Evolutionary conservation across 805 yeast genomes (phyloP), one percentile per base, ranked within the genome.

Genomic region (Saturnispora mendoncae): DNA sequence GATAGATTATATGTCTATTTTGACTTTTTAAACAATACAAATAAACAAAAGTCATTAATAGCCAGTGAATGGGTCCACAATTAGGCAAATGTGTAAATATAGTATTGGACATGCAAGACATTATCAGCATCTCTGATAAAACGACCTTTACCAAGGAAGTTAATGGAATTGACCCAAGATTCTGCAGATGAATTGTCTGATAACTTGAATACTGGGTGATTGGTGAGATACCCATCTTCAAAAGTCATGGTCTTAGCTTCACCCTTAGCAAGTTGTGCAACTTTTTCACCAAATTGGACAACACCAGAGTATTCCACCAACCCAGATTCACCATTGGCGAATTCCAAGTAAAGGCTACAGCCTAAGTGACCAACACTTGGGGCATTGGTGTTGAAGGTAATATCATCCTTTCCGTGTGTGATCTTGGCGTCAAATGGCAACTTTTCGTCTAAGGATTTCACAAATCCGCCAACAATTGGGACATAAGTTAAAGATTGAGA

Each of bases 101-200:
- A 42, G 38, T 33, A 37, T 30, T 78, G 82, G 31, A 78, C 82
- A 46, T 60, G 66, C 44, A 74, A 55, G 2, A 28, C 48, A 17
- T 72, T 76, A 6, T 61, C 52, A 4, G 55, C 63, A 46, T 70
- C 72, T 50, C 78, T 66, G 36, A 71, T 52, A 51, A 77, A 76
- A 44, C 80, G 66, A 26, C 85, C 84, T 53, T 69, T 73, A 17
- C 81, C 84, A 18, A 75, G 37, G 43, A 76, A 62, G 48, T 66
- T 71, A 54, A 70, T 68, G 36, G 59, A 54, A 33, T 61, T 47
- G 14, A 69, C 68, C 85, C 85, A 78, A 47, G 64, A 55, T 49
- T 70, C 72, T 13, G 60, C 68, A 30, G 60, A 67, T 29, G 66
- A 65, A 18, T 54, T 58, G 12, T 61, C 66, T 45, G 67, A 74